Base-by-base conservation (phyloP, 805 yeast genomes). In the Kluyveromyces dobzhanskii region DNA sequence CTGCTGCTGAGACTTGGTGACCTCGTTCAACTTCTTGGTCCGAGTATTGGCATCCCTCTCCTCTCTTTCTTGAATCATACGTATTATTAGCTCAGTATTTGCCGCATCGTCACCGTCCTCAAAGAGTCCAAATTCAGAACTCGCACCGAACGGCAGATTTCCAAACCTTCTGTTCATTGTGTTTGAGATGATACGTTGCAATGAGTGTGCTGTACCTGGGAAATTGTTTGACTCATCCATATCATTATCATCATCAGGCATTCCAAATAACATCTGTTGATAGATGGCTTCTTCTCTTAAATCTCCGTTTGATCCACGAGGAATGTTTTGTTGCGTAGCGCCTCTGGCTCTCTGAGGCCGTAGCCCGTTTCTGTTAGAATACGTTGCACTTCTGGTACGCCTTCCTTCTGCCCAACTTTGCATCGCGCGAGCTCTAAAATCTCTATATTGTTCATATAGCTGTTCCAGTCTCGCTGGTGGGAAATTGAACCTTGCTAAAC, bases 11-110 rank as follows among this genome's bases (percentile, higher is more conserved):
- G 48, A 36, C 42, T 51, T 48, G 16, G 62, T 45, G 28, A 45
- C 52, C 17, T 50, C 52, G 48, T 50, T 52, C 30, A 47, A 51
- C 13, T 46, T 46, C 28, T 52, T 49, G 7, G 51, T 49, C 13
- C 52, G 42, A 4, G 40, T 30, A 39, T 54, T 61, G 12, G 46
- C 47, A 29, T 57, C 64, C 30, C 45, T 42, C 27, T 57, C 62
- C 39, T 59, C 62, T 17, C 62, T 46, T 24, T 49, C 54, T 44
- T 59, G 60, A 33, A 59, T 58, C 51, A 57, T 50, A 26, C 49
- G 47, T n/a, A 59, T 51, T 24, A 58, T 53, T 36, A 47, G 46
- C 41, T 55, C 59, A 6, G 62, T 59, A 25, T 41, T 37, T 4
- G 30, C 31, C 13, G 38, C 36, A 11, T 38, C 46, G 12, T 29